A percentile compares a stretch with the other conserved stretches of the same genome.
These are phyloP conservation scores for Scheffersomyces stambukii DNA, from an alignment of 1,139 yeast species.

Conservation along the genomic window DNA sequence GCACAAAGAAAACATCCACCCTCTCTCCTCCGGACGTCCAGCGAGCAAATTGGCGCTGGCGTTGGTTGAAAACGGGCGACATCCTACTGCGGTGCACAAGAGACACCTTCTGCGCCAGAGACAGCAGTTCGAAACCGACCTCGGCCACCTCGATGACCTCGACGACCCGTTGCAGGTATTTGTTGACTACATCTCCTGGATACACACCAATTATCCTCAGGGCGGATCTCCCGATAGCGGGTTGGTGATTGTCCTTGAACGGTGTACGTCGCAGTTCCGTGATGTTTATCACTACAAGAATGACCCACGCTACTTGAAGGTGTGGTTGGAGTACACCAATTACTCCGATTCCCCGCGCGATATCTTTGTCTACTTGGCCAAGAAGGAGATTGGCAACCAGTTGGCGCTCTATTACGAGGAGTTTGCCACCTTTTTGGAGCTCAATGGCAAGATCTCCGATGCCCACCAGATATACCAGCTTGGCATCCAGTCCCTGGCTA, in stretches of 20 bases:
- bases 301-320: slow-evolving; percentile 72
- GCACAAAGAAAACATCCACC: slow-evolving; percentile 79
- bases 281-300: slow-evolving; percentile 67
- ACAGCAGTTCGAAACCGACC: slow-evolving; percentile 37
- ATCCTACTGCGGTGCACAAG: slow-evolving; percentile 14
- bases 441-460: slow-evolving; percentile 45
- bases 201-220: slow-evolving; percentile 59
- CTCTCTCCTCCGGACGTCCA: slow-evolving; percentile 66
- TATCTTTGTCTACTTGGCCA: slow-evolving; percentile 66
- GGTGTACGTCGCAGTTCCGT: slow-evolving; percentile 67
- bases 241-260: slow-evolving; percentile 59
- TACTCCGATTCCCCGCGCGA: slow-evolving; percentile 72
- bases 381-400: slow-evolving; percentile 66
- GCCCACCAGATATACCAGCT: slow-evolving; percentile 61
- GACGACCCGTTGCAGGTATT: slow-evolving; percentile 83
- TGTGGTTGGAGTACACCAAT: slow-evolving; percentile 76
- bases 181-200: slow-evolving; percentile 72
- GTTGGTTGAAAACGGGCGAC: slow-evolving; percentile 16
- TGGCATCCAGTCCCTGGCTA: slow-evolving; percentile 60
- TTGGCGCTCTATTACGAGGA: slow-evolving; percentile 77
- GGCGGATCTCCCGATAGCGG: slow-evolving; percentile 69
- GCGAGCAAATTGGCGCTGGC: slow-evolving; percentile 54
- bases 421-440: slow-evolving; percentile 66
- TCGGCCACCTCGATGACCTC: slow-evolving; percentile 48
- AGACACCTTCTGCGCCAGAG: slow-evolving; percentile 31